These are phyloP conservation scores for Camelina sativa DNA, from an alignment of 345 rosid species.

Conservation along the genomic window DNA sequence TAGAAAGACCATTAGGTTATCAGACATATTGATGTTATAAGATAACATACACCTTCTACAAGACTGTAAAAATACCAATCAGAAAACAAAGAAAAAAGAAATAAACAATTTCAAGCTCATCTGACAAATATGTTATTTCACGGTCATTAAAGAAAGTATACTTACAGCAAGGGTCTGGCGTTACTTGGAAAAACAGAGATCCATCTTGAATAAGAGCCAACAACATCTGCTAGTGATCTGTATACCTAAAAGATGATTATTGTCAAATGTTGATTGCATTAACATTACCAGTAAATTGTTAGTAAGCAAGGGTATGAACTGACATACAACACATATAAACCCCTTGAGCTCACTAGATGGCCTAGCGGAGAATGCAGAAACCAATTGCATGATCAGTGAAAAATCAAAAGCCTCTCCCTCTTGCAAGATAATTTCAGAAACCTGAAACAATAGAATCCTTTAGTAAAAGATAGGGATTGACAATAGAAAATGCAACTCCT, in stretches of 20 bases:
- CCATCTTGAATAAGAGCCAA: slow-evolving; percentile 96
- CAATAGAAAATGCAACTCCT: slow-evolving; percentile 5
- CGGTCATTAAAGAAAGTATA: slow-evolving; percentile 26
- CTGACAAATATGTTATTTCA: neutral
- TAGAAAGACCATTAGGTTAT: slow-evolving; percentile 44
- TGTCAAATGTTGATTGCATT: slow-evolving; percentile 37
- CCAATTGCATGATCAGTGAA: slow-evolving; percentile 80
- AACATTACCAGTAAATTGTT: slow-evolving; percentile 22
- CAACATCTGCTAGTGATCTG: slow-evolving; percentile 87
- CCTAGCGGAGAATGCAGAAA: slow-evolving; percentile 64
- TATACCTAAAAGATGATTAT: slow-evolving; percentile 69
- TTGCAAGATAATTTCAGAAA: slow-evolving; percentile 80
- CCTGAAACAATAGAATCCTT: slow-evolving; percentile 53
- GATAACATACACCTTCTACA: slow-evolving; percentile 3
- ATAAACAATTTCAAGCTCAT: neutral
- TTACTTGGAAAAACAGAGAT: slow-evolving; percentile 69
- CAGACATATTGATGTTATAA: neutral
- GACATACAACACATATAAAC: slow-evolving; percentile 82
- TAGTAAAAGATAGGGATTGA: slow-evolving; percentile 19
- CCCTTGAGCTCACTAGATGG: slow-evolving; percentile 71
- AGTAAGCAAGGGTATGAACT: slow-evolving; percentile 30
- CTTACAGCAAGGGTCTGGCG: slow-evolving; percentile 81
- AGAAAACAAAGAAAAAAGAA: neutral
- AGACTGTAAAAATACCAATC: slow-evolving; percentile 17
- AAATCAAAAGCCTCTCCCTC: slow-evolving; percentile 72